A percentile compares a stretch with the other conserved stretches of the same genome.
Conservation (phyloP, 495 filamentous ascomycete genomes). For the Trichoderma gamsii region DNA sequence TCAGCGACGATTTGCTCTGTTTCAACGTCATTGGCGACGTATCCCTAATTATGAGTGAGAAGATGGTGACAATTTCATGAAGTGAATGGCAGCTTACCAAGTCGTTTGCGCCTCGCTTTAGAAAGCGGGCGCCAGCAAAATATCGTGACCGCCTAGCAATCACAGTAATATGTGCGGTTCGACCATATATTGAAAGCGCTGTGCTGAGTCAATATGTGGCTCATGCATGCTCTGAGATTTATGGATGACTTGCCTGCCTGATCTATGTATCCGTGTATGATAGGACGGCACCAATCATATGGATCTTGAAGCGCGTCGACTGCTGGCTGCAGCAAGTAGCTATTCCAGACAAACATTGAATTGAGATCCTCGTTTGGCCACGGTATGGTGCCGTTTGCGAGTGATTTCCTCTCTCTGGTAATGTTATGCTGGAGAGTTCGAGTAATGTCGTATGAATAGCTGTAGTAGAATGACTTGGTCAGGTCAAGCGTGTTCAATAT, state of each 20-base stretch:
- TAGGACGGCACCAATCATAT: slow-evolving; percentile 93
- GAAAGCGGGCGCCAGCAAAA: slow-evolving; percentile 89
- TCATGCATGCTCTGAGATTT: not conserved
- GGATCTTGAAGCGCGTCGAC: slow-evolving; percentile 63
- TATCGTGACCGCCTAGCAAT: slow-evolving; percentile 88
- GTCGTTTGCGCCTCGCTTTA: slow-evolving; percentile 94
- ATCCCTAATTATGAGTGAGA: slow-evolving; percentile 47
- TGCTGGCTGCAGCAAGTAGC: slow-evolving; percentile 77
- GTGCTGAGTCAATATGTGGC: not conserved
- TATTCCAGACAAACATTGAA: slow-evolving; percentile 97
- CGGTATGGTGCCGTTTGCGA: slow-evolving; percentile 56
- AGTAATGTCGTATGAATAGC: slow-evolving; percentile 96
- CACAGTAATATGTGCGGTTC: slow-evolving; percentile 82
- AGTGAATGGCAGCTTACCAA: slow-evolving; percentile 33
- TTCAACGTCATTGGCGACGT: slow-evolving; percentile 98
- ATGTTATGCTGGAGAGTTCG: slow-evolving; percentile 91
- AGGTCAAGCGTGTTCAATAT: slow-evolving; percentile 90
- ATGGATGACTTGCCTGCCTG: slow-evolving; percentile 50
- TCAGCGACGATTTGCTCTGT: slow-evolving; percentile 98
- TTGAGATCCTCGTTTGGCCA: slow-evolving; percentile 64
- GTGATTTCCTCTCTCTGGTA: slow-evolving; percentile 64
- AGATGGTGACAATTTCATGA: slow-evolving; percentile 16
- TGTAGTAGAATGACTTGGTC: slow-evolving; percentile 91
- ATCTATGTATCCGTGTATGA: slow-evolving; percentile 94
- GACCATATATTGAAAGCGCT: slow-evolving; percentile 76